Conservation (phyloP, 2,329 filamentous ascomycete genomes). For the Fusarium sp. region DNA sequence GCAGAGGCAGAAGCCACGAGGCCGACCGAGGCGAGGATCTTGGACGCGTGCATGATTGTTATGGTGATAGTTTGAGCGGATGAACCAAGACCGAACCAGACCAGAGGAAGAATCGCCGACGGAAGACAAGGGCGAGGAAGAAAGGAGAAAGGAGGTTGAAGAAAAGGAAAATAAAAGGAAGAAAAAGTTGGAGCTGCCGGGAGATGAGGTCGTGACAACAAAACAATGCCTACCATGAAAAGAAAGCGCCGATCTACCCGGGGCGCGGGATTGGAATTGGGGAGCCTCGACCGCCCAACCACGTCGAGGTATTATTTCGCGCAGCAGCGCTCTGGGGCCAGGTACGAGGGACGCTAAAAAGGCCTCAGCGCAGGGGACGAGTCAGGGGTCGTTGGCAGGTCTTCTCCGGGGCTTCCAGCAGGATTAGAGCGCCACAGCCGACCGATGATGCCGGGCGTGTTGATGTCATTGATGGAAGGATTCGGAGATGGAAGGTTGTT, state of each 20-base stretch:
- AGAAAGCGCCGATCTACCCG: slow-evolving; percentile 27
- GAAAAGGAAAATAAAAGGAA: neutral
- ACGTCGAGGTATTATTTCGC: slow-evolving; percentile 36
- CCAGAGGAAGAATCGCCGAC: slow-evolving; percentile 17
- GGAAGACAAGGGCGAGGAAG: slow-evolving; percentile 28
- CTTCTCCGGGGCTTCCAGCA: slow-evolving; percentile 25
- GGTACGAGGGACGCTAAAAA: slow-evolving; percentile 6
- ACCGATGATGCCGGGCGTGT: neutral
- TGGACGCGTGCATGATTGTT: slow-evolving; percentile 48
- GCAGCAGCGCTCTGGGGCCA: slow-evolving; percentile 12
- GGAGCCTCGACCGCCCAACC: slow-evolving; percentile 29
- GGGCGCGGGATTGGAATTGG: slow-evolving; percentile 27
- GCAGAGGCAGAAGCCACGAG: slow-evolving; percentile 43
- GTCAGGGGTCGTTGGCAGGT: slow-evolving; percentile 16
- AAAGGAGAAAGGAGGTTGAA: slow-evolving; percentile 3
- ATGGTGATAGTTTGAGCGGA: neutral
- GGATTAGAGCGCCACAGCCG: slow-evolving; percentile 26
- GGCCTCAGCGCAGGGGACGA: slow-evolving; percentile 5
- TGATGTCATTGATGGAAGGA: slow-evolving; percentile 5
- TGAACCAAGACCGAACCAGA: neutral
- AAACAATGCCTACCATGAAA: slow-evolving; percentile 8
- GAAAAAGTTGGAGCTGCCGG: slow-evolving; percentile 8
- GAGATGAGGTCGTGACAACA: slow-evolving; percentile 29
- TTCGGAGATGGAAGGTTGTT: neutral
- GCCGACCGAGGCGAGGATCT: slow-evolving; percentile 48